Base-by-base conservation (phyloP, 805 yeast genomes). In the Saturnispora sekii region DNA sequence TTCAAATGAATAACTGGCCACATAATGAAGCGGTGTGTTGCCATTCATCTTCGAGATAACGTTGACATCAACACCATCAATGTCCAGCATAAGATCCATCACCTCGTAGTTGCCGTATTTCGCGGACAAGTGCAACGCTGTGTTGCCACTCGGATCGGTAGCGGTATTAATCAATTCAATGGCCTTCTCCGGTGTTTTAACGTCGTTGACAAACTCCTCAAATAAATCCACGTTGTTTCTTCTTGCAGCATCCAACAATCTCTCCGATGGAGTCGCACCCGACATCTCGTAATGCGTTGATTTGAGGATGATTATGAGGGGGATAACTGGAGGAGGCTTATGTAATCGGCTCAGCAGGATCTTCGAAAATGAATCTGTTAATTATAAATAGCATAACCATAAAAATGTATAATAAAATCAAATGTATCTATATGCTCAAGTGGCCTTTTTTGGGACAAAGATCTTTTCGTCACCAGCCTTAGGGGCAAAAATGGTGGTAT, bases 41-140 rank as follows among this genome's bases (percentile, higher is more conserved):
- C 88, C 89, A 43, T 81, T 82, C 28, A 73, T 47, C 32, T 78
- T 71, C 61, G 84, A 84, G 35, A 64, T 59, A 1, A 96, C 93
- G 61, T 93, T 96, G 29, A 89, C 79, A 53, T 89, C 96, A 15
- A 89, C 88, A 2, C 93, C 96, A 48, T 85, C 95, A 44, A 82
- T 80, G 61, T 90, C 97, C 48, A 90, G 69, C 15, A 90, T 66
- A 41, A 73, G 65, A 59, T 90, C 97, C 57, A 93, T 68, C 32
- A 84, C 84, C 55, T 88, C 96, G 74, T 81, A 85, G 44, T 85
- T 77, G 3, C 97, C 98, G 52, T 79, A 72, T 48, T 72, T 72
- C 34, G 93, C 83, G 32, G 95, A 84, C 31, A 93, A 63, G 64
- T 90, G 97, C 35, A 90, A 68, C 2, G 94, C 76, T 1, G 88